These are phyloP conservation scores for Trypanosoma mega DNA, from an alignment of 208 protist genomes.

Conservation along the genomic window DNA sequence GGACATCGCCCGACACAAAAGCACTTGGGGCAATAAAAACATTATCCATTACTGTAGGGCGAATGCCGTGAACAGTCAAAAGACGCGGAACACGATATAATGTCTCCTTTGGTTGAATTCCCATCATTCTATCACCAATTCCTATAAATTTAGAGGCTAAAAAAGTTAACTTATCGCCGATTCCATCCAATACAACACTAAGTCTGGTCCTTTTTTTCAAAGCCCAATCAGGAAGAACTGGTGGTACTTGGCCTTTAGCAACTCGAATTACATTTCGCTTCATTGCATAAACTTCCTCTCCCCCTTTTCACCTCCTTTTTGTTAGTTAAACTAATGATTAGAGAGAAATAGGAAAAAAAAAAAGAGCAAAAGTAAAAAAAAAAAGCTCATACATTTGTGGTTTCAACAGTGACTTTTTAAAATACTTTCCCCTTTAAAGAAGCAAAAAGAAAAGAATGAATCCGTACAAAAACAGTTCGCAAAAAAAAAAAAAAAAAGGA, in stretches of 20 bases:
- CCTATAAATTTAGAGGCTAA: constrained; percentile 45
- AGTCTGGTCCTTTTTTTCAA: constrained; percentile 32
- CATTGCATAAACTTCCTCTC: constrained; percentile 3
- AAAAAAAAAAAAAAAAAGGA: no score
- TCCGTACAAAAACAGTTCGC: no score
- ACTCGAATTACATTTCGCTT: constrained; percentile 14
- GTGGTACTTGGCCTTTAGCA: constrained; percentile 33
- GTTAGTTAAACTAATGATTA: constrained; percentile 1
- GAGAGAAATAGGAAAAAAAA: constrained; percentile 10
- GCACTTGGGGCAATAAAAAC: constrained; percentile 88
- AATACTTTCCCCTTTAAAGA: no score
- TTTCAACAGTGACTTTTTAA: no score
- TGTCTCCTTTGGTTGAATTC: constrained; percentile 73
- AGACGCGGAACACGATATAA: constrained; percentile 81
- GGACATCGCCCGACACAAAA: constrained; percentile 80
- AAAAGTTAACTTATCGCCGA: constrained; percentile 39
- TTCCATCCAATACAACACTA: constrained; percentile 29
- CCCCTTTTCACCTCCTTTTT: no score
- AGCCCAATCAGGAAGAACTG: constrained; percentile 70
- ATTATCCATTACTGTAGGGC: constrained; percentile 86
- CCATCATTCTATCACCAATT: constrained; percentile 66
- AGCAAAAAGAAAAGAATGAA: no score
- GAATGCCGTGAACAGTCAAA: constrained; percentile 63
- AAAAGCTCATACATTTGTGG: no score
- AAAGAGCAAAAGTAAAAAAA: constrained; percentile 8